Evolutionary conservation across 352 stramenopile species (phyloP).

Genomic region (Phytopythium delawarense): DNA sequence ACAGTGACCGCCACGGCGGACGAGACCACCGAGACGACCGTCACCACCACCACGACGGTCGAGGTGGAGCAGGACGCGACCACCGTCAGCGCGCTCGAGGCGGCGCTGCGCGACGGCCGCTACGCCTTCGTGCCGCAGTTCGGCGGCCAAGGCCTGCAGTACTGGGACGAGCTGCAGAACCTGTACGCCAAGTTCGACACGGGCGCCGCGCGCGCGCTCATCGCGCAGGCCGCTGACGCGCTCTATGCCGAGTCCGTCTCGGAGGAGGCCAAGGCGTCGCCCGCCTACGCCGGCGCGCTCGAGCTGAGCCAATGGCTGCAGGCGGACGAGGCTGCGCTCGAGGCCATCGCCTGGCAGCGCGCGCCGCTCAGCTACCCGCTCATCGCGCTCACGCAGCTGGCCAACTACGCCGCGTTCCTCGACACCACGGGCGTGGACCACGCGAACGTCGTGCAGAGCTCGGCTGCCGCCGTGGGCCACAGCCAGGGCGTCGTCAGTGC

Average conservation of each 20-base stretch:
- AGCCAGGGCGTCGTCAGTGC: conserved; percentile 80
- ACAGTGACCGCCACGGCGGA: conserved; percentile 9
- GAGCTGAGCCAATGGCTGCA: conserved; percentile 56
- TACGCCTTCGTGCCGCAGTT: conserved; percentile 51
- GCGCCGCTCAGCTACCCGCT: conserved; percentile 79
- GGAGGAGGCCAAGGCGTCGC: conserved; percentile 31
- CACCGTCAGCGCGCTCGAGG: conserved; percentile 14
- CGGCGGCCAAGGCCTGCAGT: conserved; percentile 62
- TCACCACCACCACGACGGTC: conserved; percentile 11
- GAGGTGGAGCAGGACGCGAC: conserved; percentile 1
- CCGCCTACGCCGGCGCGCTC: conserved; percentile 42
- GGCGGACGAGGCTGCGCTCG: conserved; percentile 10
- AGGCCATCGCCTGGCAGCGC: conserved; percentile 19
- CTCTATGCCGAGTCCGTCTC: conserved; percentile 47
- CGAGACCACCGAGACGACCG: conserved; percentile 22
- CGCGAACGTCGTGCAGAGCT: conserved; percentile 44
- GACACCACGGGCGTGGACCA: conserved; percentile 44
- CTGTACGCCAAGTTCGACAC: conserved; percentile 39
- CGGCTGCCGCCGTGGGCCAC: conserved; percentile 51
- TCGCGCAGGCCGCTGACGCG: conserved; percentile 38
- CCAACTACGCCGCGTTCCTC: conserved; percentile 76
- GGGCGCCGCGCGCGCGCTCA: conserved; percentile 28
- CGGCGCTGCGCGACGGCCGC: conserved; percentile 17
- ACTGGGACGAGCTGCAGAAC: conserved; percentile 55
- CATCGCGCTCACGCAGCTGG: conserved; percentile 67